Percentiles rank a stretch among this genome's conserved stretches.
Conservation (phyloP, 371 early-diverging fungal genomes). For the Batkoa obscura region DNA sequence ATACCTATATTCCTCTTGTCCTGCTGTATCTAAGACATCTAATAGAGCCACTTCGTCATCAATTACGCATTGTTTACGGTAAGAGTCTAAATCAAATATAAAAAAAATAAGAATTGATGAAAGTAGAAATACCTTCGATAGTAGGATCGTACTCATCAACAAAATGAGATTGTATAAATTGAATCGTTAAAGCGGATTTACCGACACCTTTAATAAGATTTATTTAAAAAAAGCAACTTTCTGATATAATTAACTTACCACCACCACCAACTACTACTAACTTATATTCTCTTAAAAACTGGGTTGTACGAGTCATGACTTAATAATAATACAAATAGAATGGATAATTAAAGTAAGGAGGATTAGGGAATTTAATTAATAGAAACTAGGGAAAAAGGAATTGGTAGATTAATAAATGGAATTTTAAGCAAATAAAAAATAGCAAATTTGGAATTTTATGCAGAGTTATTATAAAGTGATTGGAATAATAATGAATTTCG, state of each 20-base stretch:
- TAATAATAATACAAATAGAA: too few species aligned
- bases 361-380: too few species aligned
- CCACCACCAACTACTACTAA: slow-evolving; percentile 78
- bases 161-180: slow-evolving; percentile 77
- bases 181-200: slow-evolving; percentile 76
- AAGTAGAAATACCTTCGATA: slow-evolving; percentile 42
- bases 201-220: slow-evolving; percentile 29
- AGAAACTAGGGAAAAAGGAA: too few species aligned
- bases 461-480: too few species aligned
- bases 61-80: slow-evolving; percentile 70
- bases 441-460: too few species aligned
- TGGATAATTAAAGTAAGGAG: too few species aligned
- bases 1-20: slow-evolving; percentile 77
- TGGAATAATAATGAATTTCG: too few species aligned
- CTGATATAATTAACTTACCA: slow-evolving; percentile 25
- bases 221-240: neutral
- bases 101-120: neutral
- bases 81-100: slow-evolving; percentile 39
- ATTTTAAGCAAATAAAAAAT: too few species aligned
- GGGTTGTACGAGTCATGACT: slow-evolving; percentile 1
- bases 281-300: slow-evolving; percentile 51
- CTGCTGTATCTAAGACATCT: slow-evolving; percentile 89
- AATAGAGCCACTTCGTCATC: slow-evolving; percentile 63
- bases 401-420: too few species aligned
- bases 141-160: slow-evolving; percentile 90